phyloP scores from a whole-genome alignment of 306 rosid genomes.

The Notholithocarpus densiflorus region DNA sequence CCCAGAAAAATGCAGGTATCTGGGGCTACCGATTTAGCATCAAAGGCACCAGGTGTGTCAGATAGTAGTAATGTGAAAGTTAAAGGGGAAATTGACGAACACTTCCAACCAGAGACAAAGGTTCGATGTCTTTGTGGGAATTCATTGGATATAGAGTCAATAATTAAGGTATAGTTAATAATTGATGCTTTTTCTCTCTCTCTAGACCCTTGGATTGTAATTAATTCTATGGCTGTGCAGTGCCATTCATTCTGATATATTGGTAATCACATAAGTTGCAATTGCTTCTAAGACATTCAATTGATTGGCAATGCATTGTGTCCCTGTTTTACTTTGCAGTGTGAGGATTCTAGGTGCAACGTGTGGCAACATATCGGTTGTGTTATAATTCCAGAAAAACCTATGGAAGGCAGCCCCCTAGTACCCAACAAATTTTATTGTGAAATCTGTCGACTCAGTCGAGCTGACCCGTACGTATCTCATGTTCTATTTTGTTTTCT shows the following conservation, averaged over 20 bases:
- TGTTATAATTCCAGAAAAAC: slow-evolving; percentile 87
- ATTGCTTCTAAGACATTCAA: slow-evolving; percentile 4
- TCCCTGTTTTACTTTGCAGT: slow-evolving; percentile 51
- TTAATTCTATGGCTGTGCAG: slow-evolving; percentile 4
- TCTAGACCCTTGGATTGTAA: background rate
- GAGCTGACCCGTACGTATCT: slow-evolving; percentile 94
- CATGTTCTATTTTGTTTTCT: slow-evolving; percentile 19
- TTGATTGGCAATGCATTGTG: background rate
- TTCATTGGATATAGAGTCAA: slow-evolving; percentile 69
- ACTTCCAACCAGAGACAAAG: slow-evolving; percentile 60
- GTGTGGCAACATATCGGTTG: slow-evolving; percentile 95
- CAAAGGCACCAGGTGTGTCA: slow-evolving; percentile 76
- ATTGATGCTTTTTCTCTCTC: slow-evolving; percentile 1
- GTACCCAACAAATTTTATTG: slow-evolving; percentile 82
- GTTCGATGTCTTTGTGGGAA: slow-evolving; percentile 91
- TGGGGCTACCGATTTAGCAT: slow-evolving; percentile 88
- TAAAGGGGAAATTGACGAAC: slow-evolving; percentile 79
- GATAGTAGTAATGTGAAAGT: slow-evolving; percentile 77
- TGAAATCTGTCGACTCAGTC: slow-evolving; percentile 85
- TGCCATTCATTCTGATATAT: background rate
- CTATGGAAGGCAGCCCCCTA: slow-evolving; percentile 61
- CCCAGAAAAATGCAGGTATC: slow-evolving; percentile 94
- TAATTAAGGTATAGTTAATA: slow-evolving; percentile 67
- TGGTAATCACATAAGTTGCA: background rate
- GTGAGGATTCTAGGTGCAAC: slow-evolving; percentile 79